Evolutionary conservation across 169 alveolate genomes (phyloP).

Genomic region (Toxoplasma gondii): DNA sequence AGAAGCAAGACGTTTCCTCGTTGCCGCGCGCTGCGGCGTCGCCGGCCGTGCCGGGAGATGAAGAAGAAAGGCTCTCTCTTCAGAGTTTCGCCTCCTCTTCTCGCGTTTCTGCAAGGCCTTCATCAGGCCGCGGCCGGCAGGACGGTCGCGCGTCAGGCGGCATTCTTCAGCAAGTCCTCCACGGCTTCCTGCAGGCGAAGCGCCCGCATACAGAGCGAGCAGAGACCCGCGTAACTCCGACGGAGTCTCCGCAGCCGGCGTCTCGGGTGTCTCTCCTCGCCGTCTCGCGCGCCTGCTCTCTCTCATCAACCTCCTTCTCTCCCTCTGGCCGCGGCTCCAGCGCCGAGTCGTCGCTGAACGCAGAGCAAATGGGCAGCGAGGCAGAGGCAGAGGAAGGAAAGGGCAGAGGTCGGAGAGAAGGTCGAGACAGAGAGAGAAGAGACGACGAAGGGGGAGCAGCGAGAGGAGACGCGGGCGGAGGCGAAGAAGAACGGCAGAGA

Average conservation of each 20-base stretch:
- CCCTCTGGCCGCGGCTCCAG: background rate
- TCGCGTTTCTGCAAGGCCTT: too few species aligned
- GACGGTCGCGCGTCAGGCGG: background rate
- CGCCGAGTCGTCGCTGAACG: too few species aligned
- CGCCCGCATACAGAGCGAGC: background rate
- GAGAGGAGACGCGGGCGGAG: background rate
- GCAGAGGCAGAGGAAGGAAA: background rate
- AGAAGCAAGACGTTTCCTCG: background rate
- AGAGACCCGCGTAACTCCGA: too few species aligned
- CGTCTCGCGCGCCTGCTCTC: background rate
- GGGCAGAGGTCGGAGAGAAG: background rate
- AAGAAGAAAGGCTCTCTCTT: too few species aligned
- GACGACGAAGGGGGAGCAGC: background rate
- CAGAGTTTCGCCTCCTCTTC: too few species aligned
- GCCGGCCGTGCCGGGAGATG: too few species aligned
- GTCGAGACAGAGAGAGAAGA: background rate
- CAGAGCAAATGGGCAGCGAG: background rate
- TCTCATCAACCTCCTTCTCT: background rate
- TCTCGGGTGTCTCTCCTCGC: too few species aligned
- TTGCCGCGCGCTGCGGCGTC: too few species aligned
- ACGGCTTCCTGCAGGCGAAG: background rate
- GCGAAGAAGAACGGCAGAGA: background rate
- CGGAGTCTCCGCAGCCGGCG: too few species aligned
- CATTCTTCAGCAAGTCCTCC: background rate
- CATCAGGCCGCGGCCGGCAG: too few species aligned